Conservation (phyloP, 305 asterid species). For the Striga hermonthica region DNA sequence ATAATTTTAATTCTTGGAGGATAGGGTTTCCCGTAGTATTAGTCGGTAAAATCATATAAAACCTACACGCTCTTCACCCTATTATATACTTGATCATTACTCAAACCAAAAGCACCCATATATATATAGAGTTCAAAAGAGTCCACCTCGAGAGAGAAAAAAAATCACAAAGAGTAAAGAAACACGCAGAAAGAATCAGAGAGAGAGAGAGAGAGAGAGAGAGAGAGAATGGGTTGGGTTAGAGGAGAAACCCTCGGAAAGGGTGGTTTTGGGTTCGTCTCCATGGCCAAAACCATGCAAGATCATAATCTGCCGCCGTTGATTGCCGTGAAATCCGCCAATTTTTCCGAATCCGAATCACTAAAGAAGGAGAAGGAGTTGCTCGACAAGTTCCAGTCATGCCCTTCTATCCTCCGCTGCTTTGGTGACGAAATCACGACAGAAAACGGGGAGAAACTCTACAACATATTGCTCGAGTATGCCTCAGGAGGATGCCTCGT, state of each 20-base stretch:
- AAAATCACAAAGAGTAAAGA: too few relatives aligned
- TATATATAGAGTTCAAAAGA: too few relatives aligned
- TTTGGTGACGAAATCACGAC: constrained; percentile 21
- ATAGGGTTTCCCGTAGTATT: too few relatives aligned
- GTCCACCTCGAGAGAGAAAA: too few relatives aligned
- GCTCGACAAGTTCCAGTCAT: neutral
- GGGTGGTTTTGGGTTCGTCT: constrained; percentile 27
- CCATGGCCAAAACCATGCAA: constrained; percentile 21
- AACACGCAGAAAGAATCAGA: too few relatives aligned
- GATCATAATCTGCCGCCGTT: constrained; percentile 5
- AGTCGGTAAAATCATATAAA: too few relatives aligned
- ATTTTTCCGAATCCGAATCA: neutral
- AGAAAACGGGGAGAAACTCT: constrained; percentile 20
- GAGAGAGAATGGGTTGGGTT: constrained; percentile 1
- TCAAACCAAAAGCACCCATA: too few relatives aligned
- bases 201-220: too few relatives aligned
- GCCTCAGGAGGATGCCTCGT: constrained; percentile 27
- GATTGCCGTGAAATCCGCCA: constrained; percentile 26
- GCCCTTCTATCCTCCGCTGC: neutral
- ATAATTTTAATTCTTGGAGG: too few relatives aligned
- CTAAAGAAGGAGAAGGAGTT: neutral
- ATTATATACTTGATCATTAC: too few relatives aligned
- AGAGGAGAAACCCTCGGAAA: constrained; percentile 26
- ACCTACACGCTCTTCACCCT: too few relatives aligned
- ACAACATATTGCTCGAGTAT: constrained; percentile 30